A percentile compares a stretch with the other conserved stretches of the same genome.
These are phyloP conservation scores for Leccinum sublutescens DNA, from an alignment of 768 basidiomycete species.

Conservation along the genomic window DNA sequence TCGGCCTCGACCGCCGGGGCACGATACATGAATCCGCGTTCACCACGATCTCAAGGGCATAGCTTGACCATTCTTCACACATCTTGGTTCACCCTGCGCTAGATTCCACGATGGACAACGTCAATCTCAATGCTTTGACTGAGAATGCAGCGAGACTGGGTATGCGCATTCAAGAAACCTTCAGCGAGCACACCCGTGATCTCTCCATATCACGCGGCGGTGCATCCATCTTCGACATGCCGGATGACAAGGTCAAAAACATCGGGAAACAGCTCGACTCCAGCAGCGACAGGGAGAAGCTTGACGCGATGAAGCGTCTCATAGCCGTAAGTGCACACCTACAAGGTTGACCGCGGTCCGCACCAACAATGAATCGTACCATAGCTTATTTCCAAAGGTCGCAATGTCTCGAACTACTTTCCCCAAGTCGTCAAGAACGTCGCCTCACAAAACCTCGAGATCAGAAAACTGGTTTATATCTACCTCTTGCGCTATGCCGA, in stretches of 20 bases:
- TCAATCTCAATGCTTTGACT: conserved; percentile 46
- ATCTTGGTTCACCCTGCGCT: background rate
- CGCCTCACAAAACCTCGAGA: conserved; percentile 86
- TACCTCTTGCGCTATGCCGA: conserved; percentile 94
- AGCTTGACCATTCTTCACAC: background rate
- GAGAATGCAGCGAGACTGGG: conserved; percentile 85
- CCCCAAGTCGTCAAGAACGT: conserved; percentile 98
- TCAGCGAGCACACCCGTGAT: conserved; percentile 80
- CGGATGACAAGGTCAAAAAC: conserved; percentile 81
- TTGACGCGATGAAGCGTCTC: conserved; percentile 94
- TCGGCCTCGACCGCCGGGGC: background rate
- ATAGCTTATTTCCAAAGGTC: conserved; percentile 89
- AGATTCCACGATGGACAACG: conserved; percentile 30
- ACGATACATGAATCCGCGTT: conserved; percentile 9
- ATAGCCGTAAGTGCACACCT: conserved; percentile 67
- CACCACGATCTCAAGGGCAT: background rate
- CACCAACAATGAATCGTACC: conserved; percentile 2
- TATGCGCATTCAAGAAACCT: conserved; percentile 77
- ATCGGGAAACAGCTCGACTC: conserved; percentile 87
- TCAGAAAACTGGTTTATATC: conserved; percentile 96
- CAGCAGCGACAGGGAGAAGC: conserved; percentile 82
- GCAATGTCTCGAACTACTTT: conserved; percentile 91
- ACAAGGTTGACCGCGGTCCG: background rate
- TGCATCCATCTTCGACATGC: conserved; percentile 58
- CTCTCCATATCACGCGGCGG: conserved; percentile 56